A percentile compares a stretch with the other conserved stretches of the same genome.
These are phyloP conservation scores for Diaporthe ilicicola DNA, from an alignment of 2,329 filamentous ascomycete species.

Conservation along the genomic window DNA sequence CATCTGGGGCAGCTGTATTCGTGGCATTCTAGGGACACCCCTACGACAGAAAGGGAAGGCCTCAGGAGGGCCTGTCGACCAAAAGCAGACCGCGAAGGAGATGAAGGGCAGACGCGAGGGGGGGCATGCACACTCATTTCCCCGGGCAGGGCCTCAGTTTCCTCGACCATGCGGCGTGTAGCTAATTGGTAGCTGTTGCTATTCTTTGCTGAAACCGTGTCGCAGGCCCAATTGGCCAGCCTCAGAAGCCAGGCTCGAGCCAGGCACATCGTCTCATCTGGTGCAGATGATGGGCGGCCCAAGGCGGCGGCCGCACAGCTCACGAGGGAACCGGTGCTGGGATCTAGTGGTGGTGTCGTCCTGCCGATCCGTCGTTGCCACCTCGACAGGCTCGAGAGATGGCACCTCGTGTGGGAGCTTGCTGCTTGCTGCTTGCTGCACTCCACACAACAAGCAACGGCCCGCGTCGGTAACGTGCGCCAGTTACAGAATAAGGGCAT, in stretches of 20 bases:
- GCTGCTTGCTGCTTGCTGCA: constrained; percentile 9
- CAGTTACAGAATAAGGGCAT: constrained; percentile 11
- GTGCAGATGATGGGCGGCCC: constrained; percentile 28
- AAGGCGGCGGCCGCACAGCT: constrained; percentile 29
- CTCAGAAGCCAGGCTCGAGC: constrained; percentile 23
- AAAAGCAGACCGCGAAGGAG: constrained; percentile 17
- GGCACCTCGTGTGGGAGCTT: constrained; percentile 19
- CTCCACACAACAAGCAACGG: constrained; percentile 27
- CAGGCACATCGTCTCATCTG: constrained; percentile 26
- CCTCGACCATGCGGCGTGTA: constrained; percentile 25
- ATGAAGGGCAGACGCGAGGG: constrained; percentile 22
- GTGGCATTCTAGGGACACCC: constrained; percentile 25
- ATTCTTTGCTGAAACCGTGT: constrained; percentile 41
- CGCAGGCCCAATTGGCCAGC: constrained; percentile 30
- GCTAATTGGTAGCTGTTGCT: constrained; percentile 34
- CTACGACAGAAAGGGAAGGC: constrained; percentile 15
- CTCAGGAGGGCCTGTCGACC: constrained; percentile 15
- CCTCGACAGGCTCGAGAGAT: constrained; percentile 1
- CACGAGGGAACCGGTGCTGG: constrained; percentile 23
- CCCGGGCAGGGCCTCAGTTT: constrained; percentile 23
- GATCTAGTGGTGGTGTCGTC: not conserved
- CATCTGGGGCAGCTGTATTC: constrained; percentile 27
- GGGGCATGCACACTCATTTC: constrained; percentile 14
- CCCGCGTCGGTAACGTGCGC: constrained; percentile 31
- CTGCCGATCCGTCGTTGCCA: constrained; percentile 18